Base-by-base conservation (phyloP, 345 rosid genomes). In the Populus davidiana region DNA sequence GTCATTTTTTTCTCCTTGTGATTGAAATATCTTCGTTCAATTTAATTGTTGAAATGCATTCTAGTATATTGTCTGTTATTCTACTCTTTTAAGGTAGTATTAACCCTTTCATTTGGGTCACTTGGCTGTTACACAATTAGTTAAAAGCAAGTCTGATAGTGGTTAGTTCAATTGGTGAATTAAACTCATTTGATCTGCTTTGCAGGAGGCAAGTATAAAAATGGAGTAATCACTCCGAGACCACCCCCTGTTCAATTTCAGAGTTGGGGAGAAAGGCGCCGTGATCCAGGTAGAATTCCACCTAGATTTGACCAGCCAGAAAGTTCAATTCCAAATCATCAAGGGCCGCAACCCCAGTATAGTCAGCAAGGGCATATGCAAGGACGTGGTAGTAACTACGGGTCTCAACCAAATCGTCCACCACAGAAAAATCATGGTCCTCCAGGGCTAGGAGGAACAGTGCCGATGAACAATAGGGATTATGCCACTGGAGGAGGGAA, bases 121-220 rank as follows among this genome's bases (percentile, higher is more conserved):
- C 7, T 72, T 25, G 31, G 27, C 21, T 23, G n/a, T 9, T 10
- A 25, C 63, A 59, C 29, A 59, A 23, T 23, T n/a, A 10, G 63
- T 59, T n/a, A 23, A 59, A 59, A 59, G 1, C 2, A 18, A 39
- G 35, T 13, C 31, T 35, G 41, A 36, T 38, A 36, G 52, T 1
- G 41, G 20, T 1, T 23, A 4, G 18, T 61, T 73, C 6, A 31
- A 31, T 2, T 36, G 14, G 18, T 38, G 27, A 68, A 18, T n/a
- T 59, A 68, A 52, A 41, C 36, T 17, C 35, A 61, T 61, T 41
- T 62, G 8, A 8, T 77, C 2, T 79, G 62, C 65, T 65, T 75
- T 31, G 49, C 89, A 96, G 96, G 98, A 31, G 99, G 93, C 82
- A 93, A 93, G 76, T 93, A 93, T 35, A 94, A 90, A 76, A 89